phyloP scores from a whole-genome alignment of 2,329 filamentous ascomycete species.

The Venturia pyrina region DNA sequence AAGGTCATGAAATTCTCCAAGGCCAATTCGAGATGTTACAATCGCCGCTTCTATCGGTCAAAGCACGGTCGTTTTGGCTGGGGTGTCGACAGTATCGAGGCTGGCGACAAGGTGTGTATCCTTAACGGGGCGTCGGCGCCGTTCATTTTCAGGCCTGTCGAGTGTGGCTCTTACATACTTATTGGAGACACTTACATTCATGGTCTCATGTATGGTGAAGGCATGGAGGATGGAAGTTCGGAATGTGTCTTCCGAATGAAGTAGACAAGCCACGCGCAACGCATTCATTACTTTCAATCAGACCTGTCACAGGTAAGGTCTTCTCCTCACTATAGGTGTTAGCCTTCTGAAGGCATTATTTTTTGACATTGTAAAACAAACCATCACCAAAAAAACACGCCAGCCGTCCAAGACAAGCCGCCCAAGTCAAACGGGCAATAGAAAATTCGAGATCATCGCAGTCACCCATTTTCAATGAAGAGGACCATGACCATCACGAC shows the following conservation, averaged over 20 bases:
- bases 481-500: no score
- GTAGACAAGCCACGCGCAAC: background rate
- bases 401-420: no score
- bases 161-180: background rate
- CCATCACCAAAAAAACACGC: no score
- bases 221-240: background rate
- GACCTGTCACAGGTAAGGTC: no score
- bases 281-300: no score
- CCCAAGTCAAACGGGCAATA: no score
- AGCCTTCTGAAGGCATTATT: no score
- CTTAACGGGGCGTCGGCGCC: background rate
- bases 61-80: background rate
- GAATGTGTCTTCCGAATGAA: background rate
- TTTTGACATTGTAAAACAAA: no score
- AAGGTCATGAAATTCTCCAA: background rate
- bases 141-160: background rate
- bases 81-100: background rate
- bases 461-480: slow-evolving; percentile 23
- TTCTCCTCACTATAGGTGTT: no score
- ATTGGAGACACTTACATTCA: background rate
- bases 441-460: slow-evolving; percentile 14
- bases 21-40: background rate
- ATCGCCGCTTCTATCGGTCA: slow-evolving; percentile 1
- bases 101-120: background rate
- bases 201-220: background rate